Evolutionary conservation across 2,329 filamentous ascomycete genomes (phyloP).

Genomic region (Exserohilum turcica): DNA sequence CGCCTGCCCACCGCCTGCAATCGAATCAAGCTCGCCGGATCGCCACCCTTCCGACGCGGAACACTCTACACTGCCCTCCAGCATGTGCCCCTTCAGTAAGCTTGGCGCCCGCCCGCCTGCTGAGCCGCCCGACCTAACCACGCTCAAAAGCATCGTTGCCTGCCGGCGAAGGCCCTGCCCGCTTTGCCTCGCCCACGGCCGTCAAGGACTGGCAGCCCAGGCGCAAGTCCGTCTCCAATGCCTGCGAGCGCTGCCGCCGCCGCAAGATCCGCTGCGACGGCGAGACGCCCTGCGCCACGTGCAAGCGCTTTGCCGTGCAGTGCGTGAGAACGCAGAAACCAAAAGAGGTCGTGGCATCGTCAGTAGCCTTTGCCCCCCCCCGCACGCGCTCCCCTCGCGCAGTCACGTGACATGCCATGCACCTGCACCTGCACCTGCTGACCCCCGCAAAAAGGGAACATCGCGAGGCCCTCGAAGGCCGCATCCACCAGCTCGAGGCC

Average conservation of each 20-base stretch:
- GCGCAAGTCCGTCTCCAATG: slow-evolving; percentile 46
- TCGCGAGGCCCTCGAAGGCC: slow-evolving; percentile 42
- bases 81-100: slow-evolving; percentile 47
- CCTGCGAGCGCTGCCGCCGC: slow-evolving; percentile 45
- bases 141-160: slow-evolving; percentile 34
- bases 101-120: slow-evolving; percentile 6
- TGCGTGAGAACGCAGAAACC: slow-evolving; percentile 46
- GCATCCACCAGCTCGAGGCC: slow-evolving; percentile 47
- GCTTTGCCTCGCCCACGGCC: slow-evolving; percentile 39
- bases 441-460: slow-evolving; percentile 37
- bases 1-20: slow-evolving; percentile 23
- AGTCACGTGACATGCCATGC: slow-evolving; percentile 27
- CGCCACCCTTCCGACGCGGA: slow-evolving; percentile 40
- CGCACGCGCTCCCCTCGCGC: slow-evolving; percentile 12
- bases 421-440: no score
- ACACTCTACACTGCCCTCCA: slow-evolving; percentile 24
- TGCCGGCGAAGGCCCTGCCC: slow-evolving; percentile 34
- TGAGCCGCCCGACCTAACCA: slow-evolving; percentile 15
- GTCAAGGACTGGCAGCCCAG: slow-evolving; percentile 45
- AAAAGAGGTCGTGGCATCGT: slow-evolving; percentile 45
- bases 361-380: slow-evolving; percentile 22
- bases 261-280: slow-evolving; percentile 47
- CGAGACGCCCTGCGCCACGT: slow-evolving; percentile 45
- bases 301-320: slow-evolving; percentile 45
- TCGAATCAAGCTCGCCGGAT: slow-evolving; percentile 26